phyloP scores from a whole-genome alignment of 2,329 filamentous ascomycete species.

The Colletotrichum camelliae region DNA sequence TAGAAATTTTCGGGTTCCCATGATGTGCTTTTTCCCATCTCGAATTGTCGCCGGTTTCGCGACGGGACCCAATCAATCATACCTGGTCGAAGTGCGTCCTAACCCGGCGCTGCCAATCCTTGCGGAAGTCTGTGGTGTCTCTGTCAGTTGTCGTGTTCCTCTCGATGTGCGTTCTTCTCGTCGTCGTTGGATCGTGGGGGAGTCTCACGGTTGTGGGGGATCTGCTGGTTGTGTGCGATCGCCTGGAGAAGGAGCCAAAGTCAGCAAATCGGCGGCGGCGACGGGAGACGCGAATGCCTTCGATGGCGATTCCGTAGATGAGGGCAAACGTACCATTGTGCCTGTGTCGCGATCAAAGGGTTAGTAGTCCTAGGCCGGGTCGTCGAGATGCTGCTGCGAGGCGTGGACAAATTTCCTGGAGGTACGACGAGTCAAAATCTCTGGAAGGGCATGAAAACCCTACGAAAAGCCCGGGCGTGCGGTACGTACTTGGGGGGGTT shows the following conservation, averaged over 20 bases:
- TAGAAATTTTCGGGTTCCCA: slow-evolving; percentile 23
- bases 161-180: slow-evolving; percentile 20
- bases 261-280: background rate
- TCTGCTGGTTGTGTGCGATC: slow-evolving; percentile 99
- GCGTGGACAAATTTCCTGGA: slow-evolving; percentile 32
- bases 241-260: slow-evolving; percentile 45
- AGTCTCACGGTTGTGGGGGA: slow-evolving; percentile 89
- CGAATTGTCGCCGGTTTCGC: slow-evolving; percentile 24
- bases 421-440: slow-evolving; percentile 39
- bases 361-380: slow-evolving; percentile 24
- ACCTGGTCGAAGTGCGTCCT: slow-evolving; percentile 99
- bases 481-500: slow-evolving; percentile 15
- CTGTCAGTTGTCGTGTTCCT: slow-evolving; percentile 43
- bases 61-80: slow-evolving; percentile 42
- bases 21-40: slow-evolving; percentile 17
- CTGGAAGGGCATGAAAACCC: slow-evolving; percentile 49
- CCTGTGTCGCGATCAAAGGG: slow-evolving; percentile 54
- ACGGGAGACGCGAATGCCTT: background rate
- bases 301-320: background rate
- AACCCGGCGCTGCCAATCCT: slow-evolving; percentile 99
- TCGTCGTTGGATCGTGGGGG: slow-evolving; percentile 21
- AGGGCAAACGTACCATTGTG: slow-evolving; percentile 53
- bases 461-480: slow-evolving; percentile 28
- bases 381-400: slow-evolving; percentile 21
- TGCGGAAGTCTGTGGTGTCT: slow-evolving; percentile 81